Conservation (phyloP, 768 basidiomycete genomes). For the Strobilomyces echinocephalus region DNA sequence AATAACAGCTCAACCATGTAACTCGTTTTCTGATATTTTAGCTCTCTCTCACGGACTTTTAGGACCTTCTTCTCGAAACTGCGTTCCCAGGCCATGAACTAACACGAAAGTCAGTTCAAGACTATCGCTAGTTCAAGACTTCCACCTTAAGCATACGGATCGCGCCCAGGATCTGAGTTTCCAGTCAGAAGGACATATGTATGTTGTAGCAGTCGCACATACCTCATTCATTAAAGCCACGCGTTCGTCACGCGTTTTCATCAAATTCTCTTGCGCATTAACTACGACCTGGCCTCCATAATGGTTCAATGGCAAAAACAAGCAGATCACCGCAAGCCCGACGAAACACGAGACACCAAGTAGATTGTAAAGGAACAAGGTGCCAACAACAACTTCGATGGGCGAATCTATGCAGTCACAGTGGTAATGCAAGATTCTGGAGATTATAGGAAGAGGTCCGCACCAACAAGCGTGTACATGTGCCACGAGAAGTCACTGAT, state of each 20-base stretch:
- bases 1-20: conserved; percentile 78
- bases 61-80: conserved; percentile 76
- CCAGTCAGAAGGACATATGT: neutral
- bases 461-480: conserved; percentile 68
- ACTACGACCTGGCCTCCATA: conserved; percentile 77
- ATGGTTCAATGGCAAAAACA: conserved; percentile 78
- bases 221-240: conserved; percentile 89
- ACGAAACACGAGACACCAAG: conserved; percentile 76
- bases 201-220: conserved; percentile 3
- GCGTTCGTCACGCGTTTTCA: conserved; percentile 90
- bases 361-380: conserved; percentile 69
- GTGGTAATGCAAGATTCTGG: neutral
- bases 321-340: conserved; percentile 70
- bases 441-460: conserved; percentile 13
- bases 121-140: neutral
- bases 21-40: conserved; percentile 80
- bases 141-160: conserved; percentile 83
- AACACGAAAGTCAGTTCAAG: conserved; percentile 2
- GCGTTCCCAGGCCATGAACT: conserved; percentile 96
- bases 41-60: conserved; percentile 71
- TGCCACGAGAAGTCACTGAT: conserved; percentile 84
- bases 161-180: conserved; percentile 62
- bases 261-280: conserved; percentile 74
- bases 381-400: conserved; percentile 71
- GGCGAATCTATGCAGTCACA: conserved; percentile 52